phyloP scores from a whole-genome alignment of 2,329 filamentous ascomycete species.

The Clonostachys rhizophaga region DNA sequence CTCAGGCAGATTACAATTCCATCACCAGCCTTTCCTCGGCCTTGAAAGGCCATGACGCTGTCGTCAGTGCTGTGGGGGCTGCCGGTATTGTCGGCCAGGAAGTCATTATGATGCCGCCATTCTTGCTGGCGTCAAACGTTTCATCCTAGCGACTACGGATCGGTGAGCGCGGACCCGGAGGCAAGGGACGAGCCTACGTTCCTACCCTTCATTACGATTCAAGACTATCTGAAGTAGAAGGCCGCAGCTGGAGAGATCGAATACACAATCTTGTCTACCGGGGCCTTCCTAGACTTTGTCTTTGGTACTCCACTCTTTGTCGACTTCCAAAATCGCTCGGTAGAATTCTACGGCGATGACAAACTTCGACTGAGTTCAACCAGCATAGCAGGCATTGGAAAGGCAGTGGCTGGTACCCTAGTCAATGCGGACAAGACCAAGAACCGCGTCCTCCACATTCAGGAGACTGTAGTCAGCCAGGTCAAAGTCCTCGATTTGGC shows the following conservation, averaged over 20 bases:
- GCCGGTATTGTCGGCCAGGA: slow-evolving; percentile 27
- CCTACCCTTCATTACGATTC: slow-evolving; percentile 32
- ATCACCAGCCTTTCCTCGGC: slow-evolving; percentile 36
- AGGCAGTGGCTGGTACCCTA: slow-evolving; percentile 37
- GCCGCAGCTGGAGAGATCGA: slow-evolving; percentile 29
- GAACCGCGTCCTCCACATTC: slow-evolving; percentile 34
- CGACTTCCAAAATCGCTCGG: slow-evolving; percentile 25
- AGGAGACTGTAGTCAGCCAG: slow-evolving; percentile 32
- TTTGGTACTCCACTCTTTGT: slow-evolving; percentile 28
- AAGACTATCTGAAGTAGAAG: slow-evolving; percentile 25
- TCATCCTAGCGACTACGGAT: slow-evolving; percentile 46
- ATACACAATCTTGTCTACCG: slow-evolving; percentile 45
- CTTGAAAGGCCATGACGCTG: slow-evolving; percentile 45
- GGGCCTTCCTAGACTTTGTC: slow-evolving; percentile 52
- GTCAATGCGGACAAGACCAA: slow-evolving; percentile 36
- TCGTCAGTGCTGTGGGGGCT: slow-evolving; percentile 23
- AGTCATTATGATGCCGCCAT: slow-evolving; percentile 48
- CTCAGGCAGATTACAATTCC: slow-evolving; percentile 19
- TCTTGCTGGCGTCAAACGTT: slow-evolving; percentile 48
- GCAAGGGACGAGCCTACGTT: slow-evolving; percentile 40
- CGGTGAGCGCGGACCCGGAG: slow-evolving; percentile 15
- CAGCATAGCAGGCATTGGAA: slow-evolving; percentile 32
- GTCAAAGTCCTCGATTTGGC: slow-evolving; percentile 27
- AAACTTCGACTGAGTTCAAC: slow-evolving; percentile 34
- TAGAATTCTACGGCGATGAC: slow-evolving; percentile 38